These are phyloP conservation scores for Rosa multiflora DNA, from an alignment of 306 rosid genomes.

Conservation along the genomic window DNA sequence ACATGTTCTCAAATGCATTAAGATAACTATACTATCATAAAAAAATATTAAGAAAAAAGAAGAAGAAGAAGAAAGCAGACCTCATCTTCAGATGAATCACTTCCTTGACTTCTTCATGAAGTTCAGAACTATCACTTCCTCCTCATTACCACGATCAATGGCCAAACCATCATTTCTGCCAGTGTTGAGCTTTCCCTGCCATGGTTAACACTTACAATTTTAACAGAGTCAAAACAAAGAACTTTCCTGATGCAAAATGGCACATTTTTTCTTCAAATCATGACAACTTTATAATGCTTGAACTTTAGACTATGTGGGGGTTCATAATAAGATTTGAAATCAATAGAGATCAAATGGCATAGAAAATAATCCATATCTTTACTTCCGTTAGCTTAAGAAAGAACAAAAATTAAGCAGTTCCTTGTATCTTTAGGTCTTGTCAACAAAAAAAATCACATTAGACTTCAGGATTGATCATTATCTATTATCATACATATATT, in stretches of 20 bases:
- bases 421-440: not conserved
- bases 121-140: slow-evolving; percentile 43
- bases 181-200: slow-evolving; percentile 40
- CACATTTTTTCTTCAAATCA: not conserved
- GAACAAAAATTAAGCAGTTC: not conserved
- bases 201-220: slow-evolving; percentile 17
- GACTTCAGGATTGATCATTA: not conserved
- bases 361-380: not conserved
- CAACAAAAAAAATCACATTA: not conserved
- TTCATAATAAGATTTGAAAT: not conserved
- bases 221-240: not conserved
- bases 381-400: not conserved
- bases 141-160: slow-evolving; percentile 28
- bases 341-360: not conserved
- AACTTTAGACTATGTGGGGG: not conserved
- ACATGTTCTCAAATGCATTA: not conserved
- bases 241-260: slow-evolving; percentile 1
- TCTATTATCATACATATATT: not conserved
- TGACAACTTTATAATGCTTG: not conserved
- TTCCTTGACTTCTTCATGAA: slow-evolving; percentile 50
- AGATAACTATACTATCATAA: not conserved
- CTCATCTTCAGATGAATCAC: slow-evolving; percentile 99
- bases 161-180: slow-evolving; percentile 11
- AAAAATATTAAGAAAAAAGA: not conserved
- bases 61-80: slow-evolving; percentile 32